A percentile compares a stretch with the other conserved stretches of the same genome.
phyloP scores from a whole-genome alignment of 495 filamentous ascomycete genomes.

The Aspergillus conjunctus region DNA sequence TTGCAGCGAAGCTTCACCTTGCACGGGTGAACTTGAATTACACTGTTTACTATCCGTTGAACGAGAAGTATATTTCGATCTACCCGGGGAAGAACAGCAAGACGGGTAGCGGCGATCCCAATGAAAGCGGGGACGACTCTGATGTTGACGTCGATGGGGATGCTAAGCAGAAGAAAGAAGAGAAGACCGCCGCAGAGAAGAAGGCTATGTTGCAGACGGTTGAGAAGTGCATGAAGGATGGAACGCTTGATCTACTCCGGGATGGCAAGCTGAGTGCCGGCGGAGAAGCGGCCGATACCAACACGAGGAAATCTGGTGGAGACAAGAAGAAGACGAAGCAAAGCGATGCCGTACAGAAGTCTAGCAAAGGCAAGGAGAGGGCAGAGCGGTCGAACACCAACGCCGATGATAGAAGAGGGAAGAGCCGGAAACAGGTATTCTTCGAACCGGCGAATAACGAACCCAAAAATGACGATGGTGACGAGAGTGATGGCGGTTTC shows the following conservation, averaged over 20 bases:
- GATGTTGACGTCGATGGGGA: slow-evolving; percentile 24
- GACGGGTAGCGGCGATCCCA: slow-evolving; percentile 17
- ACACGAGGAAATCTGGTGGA: slow-evolving; percentile 6
- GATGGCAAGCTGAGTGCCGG: slow-evolving; percentile 47
- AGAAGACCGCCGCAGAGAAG: slow-evolving; percentile 31
- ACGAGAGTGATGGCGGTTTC: slow-evolving; percentile 61
- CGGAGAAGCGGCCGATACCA: neutral
- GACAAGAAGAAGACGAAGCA: slow-evolving; percentile 14
- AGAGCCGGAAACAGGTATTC: slow-evolving; percentile 20
- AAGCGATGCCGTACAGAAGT: slow-evolving; percentile 9
- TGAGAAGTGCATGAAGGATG: slow-evolving; percentile 68
- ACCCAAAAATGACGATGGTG: slow-evolving; percentile 33
- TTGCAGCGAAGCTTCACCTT: slow-evolving; percentile 62
- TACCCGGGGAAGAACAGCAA: slow-evolving; percentile 55
- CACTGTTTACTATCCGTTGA: slow-evolving; percentile 76
- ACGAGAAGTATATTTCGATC: slow-evolving; percentile 76
- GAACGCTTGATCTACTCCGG: slow-evolving; percentile 58
- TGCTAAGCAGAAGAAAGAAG: slow-evolving; percentile 1
- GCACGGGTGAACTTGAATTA: slow-evolving; percentile 86
- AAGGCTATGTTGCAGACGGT: slow-evolving; percentile 70
- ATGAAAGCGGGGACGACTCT: slow-evolving; percentile 15
- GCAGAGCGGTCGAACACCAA: slow-evolving; percentile 15
- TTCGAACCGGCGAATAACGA: neutral
- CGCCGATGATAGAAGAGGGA: slow-evolving; percentile 21
- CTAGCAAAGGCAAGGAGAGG: slow-evolving; percentile 19